A percentile compares a stretch with the other conserved stretches of the same genome.
phyloP scores from a whole-genome alignment of 345 rosid genomes.

The Populus nigra region DNA sequence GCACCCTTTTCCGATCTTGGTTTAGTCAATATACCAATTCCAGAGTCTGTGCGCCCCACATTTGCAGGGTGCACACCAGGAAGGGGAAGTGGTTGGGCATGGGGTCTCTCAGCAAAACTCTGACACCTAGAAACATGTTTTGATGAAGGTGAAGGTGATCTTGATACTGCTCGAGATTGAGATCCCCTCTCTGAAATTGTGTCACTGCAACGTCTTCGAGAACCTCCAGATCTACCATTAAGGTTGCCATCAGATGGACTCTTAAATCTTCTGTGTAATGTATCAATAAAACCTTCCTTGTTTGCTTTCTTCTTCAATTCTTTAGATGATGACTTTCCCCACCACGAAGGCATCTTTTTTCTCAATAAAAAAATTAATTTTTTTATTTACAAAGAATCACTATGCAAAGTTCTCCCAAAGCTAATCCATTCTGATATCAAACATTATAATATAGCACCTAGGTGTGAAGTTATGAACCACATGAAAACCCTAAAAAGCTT shows the following conservation, averaged over 20 bases:
- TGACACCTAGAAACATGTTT: conserved; percentile 27
- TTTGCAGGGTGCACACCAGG: conserved; percentile 14
- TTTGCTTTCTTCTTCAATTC: conserved; percentile 29
- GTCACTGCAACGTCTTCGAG: conserved; percentile 12
- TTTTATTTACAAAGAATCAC: background rate
- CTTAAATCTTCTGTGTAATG: conserved; percentile 25
- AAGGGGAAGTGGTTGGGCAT: conserved; percentile 34
- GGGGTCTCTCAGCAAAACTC: conserved; percentile 32
- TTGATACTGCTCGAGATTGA: conserved; percentile 25
- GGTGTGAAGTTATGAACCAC: background rate
- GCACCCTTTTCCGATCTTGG: conserved; percentile 8
- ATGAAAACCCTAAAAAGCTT: conserved; percentile 10
- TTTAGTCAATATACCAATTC: conserved; percentile 14
- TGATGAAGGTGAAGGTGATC: conserved; percentile 28
- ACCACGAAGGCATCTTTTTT: conserved; percentile 41
- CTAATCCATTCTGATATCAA: conserved; percentile 8
- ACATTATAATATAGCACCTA: background rate
- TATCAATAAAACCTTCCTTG: conserved; percentile 30
- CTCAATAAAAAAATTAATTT: background rate
- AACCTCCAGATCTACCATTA: conserved; percentile 16
- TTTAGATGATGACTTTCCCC: conserved; percentile 23
- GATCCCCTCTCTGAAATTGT: conserved; percentile 20
- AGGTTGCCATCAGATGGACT: conserved; percentile 18
- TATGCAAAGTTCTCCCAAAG: conserved; percentile 16
- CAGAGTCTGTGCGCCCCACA: conserved; percentile 21